Percentiles rank a stretch among this genome's conserved stretches.
Evolutionary conservation across 371 early-diverging fungal genomes (phyloP).

Genomic region (Amoeboaphelidium occidentale): DNA sequence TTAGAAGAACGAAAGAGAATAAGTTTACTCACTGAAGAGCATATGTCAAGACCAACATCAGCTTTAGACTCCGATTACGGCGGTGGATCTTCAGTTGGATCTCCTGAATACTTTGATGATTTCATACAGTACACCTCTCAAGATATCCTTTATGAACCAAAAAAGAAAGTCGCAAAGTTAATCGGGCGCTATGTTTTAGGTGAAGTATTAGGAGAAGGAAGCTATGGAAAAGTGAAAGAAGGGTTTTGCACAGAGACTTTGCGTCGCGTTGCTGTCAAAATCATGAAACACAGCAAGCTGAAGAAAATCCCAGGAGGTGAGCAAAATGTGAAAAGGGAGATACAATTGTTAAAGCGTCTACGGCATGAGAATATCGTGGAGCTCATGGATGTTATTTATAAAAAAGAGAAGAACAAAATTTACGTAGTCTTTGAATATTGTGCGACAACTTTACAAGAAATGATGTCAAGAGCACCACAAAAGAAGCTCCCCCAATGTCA

Average conservation of each 20-base stretch:
- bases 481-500: slow-evolving; percentile 7
- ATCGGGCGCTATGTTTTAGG: neutral
- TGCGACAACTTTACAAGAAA: slow-evolving; percentile 17
- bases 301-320: slow-evolving; percentile 18
- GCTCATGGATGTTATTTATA: slow-evolving; percentile 28
- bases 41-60: too few species aligned
- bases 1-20: too few species aligned
- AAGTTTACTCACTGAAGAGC: too few species aligned
- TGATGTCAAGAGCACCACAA: slow-evolving; percentile 16
- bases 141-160: neutral
- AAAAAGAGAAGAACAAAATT: slow-evolving; percentile 15
- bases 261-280: slow-evolving; percentile 25
- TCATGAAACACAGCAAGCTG: slow-evolving; percentile 19
- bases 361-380: slow-evolving; percentile 19
- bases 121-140: neutral
- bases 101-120: too few species aligned
- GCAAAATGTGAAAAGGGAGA: slow-evolving; percentile 25
- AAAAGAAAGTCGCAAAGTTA: neutral
- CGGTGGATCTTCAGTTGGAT: too few species aligned
- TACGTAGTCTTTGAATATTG: slow-evolving; percentile 17
- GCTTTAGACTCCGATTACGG: too few species aligned
- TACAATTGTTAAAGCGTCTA: slow-evolving; percentile 24
- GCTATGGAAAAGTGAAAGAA: slow-evolving; percentile 30
- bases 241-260: slow-evolving; percentile 23
- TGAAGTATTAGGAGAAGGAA: slow-evolving; percentile 5